Percentiles rank a stretch among this genome's conserved stretches.
phyloP scores from a whole-genome alignment of 1,284 basidiomycete species.

The Sphagnurus paluster region DNA sequence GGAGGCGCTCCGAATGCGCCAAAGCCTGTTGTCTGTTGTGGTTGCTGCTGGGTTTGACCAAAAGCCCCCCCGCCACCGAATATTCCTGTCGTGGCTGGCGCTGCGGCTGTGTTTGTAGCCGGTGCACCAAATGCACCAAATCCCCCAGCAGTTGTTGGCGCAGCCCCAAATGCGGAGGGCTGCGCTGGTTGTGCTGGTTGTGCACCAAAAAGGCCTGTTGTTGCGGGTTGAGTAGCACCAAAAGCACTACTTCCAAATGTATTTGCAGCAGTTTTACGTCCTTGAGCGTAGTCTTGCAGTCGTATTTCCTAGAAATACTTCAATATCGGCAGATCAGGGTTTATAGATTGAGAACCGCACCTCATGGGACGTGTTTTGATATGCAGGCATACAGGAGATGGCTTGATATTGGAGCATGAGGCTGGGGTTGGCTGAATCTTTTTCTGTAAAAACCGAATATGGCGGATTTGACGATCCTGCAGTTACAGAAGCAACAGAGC shows the following conservation, averaged over 20 bases:
- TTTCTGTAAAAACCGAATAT: slow-evolving; percentile 56
- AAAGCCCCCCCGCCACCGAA: slow-evolving; percentile 53
- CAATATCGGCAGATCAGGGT: slow-evolving; percentile 7
- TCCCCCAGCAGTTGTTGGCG: slow-evolving; percentile 28
- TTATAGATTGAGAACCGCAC: slow-evolving; percentile 35
- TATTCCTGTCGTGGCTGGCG: slow-evolving; percentile 30
- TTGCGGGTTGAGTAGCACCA: slow-evolving; percentile 38
- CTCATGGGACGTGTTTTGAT: slow-evolving; percentile 71
- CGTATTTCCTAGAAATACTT: slow-evolving; percentile 60
- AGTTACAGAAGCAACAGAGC: slow-evolving; percentile 45
- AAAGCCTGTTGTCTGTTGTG: slow-evolving; percentile 38
- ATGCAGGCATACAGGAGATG: slow-evolving; percentile 72
- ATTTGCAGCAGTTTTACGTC: slow-evolving; percentile 66
- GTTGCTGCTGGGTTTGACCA: slow-evolving; percentile 35
- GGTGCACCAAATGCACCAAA: slow-evolving; percentile 42
- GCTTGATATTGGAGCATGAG: slow-evolving; percentile 65
- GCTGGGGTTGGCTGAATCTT: slow-evolving; percentile 47
- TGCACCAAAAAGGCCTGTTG: slow-evolving; percentile 39
- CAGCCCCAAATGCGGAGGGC: slow-evolving; percentile 33
- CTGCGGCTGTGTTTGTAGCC: slow-evolving; percentile 18
- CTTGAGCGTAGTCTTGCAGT: slow-evolving; percentile 73
- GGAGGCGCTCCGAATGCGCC: slow-evolving; percentile 49
- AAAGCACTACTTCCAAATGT: slow-evolving; percentile 49
- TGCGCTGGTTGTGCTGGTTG: slow-evolving; percentile 36
- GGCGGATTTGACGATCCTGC: slow-evolving; percentile 64